Base-by-base conservation (phyloP, 2,329 filamentous ascomycete species). In the Diaporthe vexans region DNA sequence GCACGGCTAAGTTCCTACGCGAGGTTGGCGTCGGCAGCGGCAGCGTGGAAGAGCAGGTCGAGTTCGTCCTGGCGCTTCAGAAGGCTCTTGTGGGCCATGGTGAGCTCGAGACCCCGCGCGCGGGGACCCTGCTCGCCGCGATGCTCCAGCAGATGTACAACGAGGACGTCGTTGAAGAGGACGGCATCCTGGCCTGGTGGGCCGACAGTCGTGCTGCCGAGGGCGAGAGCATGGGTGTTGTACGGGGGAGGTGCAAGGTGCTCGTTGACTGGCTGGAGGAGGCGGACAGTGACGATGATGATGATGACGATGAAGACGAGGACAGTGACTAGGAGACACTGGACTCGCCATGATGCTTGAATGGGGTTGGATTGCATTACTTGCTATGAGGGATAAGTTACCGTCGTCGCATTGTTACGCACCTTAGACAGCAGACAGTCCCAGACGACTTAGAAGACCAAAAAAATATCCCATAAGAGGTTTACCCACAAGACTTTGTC, bases 111-210 rank as follows among this genome's bases (percentile, higher is more conserved):
- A 77, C 83, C 35, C 79, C 81, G 33, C 85, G 84, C 74, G 84
- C 86, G 4, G 89, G 89, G 17, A 93, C 80, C 83, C 89, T 98
- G 13, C 88, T 98, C 46, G 89, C 95, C 4, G 94, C 92, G 52
- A 86, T 95, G 78, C 90, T 95, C 78, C 97, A 97, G 85, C 94
- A 95, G 82, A 87, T 98, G 69, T 97, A 97, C 81, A 91, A 94
- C 77, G 84, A 94, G 65, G 97, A 98, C 77, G 88, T 97, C 21
- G 85, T 98, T 1, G 95, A 98, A 81, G 95, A 98, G 80, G 95
- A 98, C 56, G 95, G 94, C 0, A 94, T 98, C 77, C 85, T 96
- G 79, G 89, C 90, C 63, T 99, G 97, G 97, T 98, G 95, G 95
- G 90, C 87, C 26, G 93, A 97, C 81, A 88, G 89, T 63, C 83